phyloP scores from a whole-genome alignment of 2,329 filamentous ascomycete species.

The Aspergillus sp. region DNA sequence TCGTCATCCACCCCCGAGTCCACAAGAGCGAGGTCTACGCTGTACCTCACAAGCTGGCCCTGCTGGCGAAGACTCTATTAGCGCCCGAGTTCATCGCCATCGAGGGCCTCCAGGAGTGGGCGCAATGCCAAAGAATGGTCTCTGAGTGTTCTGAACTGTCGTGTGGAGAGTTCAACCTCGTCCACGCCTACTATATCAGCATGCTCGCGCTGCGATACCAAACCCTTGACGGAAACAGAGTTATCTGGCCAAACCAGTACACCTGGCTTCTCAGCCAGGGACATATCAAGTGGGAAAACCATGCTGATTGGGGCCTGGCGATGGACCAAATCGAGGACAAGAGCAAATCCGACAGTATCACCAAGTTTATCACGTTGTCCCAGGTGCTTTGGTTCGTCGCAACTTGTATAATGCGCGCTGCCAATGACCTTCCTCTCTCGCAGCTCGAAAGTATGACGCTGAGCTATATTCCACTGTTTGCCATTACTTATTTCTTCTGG shows the following conservation, averaged over 20 bases:
- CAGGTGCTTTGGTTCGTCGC: constrained; percentile 4
- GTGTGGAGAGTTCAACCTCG: neutral
- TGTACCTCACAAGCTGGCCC: constrained; percentile 4
- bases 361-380: constrained; percentile 2
- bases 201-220: constrained; percentile 6
- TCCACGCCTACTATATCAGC: constrained; percentile 6
- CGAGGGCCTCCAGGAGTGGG: constrained; percentile 8
- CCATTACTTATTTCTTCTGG: constrained; percentile 8
- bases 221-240: neutral
- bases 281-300: neutral
- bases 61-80: constrained; percentile 2
- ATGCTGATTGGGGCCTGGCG: neutral
- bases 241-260: constrained; percentile 8
- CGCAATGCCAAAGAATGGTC: constrained; percentile 2
- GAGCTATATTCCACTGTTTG: constrained; percentile 2
- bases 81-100: constrained; percentile 10
- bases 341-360: constrained; percentile 3
- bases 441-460: constrained; percentile 8
- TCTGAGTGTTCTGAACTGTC: neutral
- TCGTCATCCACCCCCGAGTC: constrained; percentile 7
- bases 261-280: neutral
- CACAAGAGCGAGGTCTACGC: neutral
- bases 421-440: neutral
- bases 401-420: neutral
- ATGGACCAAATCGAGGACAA: neutral